phyloP scores from a whole-genome alignment of 148 eudicot species.

The Chenopodium formosanum region DNA sequence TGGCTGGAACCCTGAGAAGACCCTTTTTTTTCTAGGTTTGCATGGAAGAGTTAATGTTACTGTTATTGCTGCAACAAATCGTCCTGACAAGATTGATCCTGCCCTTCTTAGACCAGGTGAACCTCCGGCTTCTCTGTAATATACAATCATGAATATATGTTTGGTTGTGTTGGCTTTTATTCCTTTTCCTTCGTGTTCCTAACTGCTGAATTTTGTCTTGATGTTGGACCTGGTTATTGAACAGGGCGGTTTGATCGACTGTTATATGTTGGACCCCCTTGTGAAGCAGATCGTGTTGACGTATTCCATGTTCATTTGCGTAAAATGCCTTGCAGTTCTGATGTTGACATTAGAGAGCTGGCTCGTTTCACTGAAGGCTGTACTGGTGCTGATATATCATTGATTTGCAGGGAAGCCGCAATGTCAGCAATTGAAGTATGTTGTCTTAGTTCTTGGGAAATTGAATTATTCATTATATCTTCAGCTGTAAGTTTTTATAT shows the following conservation, averaged over 20 bases:
- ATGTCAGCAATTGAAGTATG: conserved; percentile 73
- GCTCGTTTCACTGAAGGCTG: conserved; percentile 71
- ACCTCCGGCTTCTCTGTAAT: background rate
- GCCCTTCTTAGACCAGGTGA: conserved; percentile 97
- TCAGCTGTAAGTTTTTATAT: background rate
- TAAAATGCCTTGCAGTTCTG: conserved; percentile 61
- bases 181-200: background rate
- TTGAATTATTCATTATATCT: background rate
- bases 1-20: background rate
- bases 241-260: conserved; percentile 90
- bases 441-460: background rate
- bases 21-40: conserved; percentile 50
- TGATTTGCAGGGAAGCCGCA: conserved; percentile 79
- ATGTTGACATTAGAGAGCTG: conserved; percentile 57
- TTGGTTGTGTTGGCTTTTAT: background rate
- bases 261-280: conserved; percentile 85
- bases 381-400: conserved; percentile 91
- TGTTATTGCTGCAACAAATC: conserved; percentile 95
- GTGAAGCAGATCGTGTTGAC: conserved; percentile 63
- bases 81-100: conserved; percentile 95
- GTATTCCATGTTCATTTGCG: conserved; percentile 74
- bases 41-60: conserved; percentile 83
- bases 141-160: background rate
- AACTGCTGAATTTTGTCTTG: conserved; percentile 11
- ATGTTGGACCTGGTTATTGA: conserved; percentile 16